These are phyloP conservation scores for Bonia amplexicaulis DNA, from an alignment of 176 grass and related monocot genomes.

Conservation along the genomic window DNA sequence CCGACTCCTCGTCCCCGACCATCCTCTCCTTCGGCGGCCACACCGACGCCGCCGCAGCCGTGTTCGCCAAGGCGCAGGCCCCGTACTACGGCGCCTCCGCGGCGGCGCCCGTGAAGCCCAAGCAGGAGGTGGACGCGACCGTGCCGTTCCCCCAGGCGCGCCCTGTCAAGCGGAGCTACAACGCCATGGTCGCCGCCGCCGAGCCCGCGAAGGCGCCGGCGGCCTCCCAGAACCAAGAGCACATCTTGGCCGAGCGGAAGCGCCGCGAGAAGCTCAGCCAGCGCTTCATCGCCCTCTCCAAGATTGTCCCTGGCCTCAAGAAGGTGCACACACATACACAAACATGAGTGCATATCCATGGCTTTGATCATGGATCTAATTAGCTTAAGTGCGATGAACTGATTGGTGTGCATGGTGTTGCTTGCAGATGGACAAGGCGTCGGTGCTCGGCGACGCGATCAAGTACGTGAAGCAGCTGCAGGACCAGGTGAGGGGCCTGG, in stretches of 20 bases:
- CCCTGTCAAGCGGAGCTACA: conserved; percentile 51
- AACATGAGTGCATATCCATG: neutral
- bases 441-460: conserved; percentile 96
- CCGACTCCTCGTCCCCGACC: conserved; percentile 63
- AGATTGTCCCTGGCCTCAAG: conserved; percentile 87
- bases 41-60: neutral
- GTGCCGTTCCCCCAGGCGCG: conserved; percentile 19
- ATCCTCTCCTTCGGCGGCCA: conserved; percentile 72
- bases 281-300: conserved; percentile 92
- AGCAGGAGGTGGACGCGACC: conserved; percentile 49
- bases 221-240: conserved; percentile 70
- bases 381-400: neutral
- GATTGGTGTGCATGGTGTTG: neutral
- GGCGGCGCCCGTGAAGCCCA: conserved; percentile 33
- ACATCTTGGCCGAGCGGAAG: conserved; percentile 86
- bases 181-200: conserved; percentile 35
- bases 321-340: conserved; percentile 41
- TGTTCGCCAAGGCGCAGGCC: conserved; percentile 22
- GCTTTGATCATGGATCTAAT: neutral
- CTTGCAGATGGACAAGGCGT: conserved; percentile 95
- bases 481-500: conserved; percentile 68
- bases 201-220: conserved; percentile 7
- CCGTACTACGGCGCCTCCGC: conserved; percentile 24
- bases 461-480: conserved; percentile 92
- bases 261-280: conserved; percentile 96